Percentiles rank a stretch among this genome's conserved stretches.
These are phyloP conservation scores for Erythrophleum ivorense DNA, from an alignment of 331 rosid genomes.

Conservation along the genomic window DNA sequence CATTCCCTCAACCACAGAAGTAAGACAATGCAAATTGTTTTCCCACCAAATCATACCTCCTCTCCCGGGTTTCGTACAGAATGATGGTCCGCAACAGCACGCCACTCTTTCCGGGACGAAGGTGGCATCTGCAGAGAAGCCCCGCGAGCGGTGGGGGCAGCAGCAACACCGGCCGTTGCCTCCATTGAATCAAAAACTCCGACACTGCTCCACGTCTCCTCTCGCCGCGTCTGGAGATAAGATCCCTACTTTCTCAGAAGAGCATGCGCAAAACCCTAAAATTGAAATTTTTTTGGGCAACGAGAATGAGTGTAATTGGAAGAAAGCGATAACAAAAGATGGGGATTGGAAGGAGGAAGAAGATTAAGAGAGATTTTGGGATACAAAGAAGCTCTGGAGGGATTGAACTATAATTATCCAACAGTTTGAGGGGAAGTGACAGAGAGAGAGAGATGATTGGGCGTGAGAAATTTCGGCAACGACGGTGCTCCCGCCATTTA, in stretches of 20 bases:
- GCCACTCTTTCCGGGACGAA: slow-evolving; percentile 80
- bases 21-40: slow-evolving; percentile 43
- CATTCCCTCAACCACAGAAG: slow-evolving; percentile 21
- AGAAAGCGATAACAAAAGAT: neutral
- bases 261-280: slow-evolving; percentile 50
- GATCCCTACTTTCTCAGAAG: slow-evolving; percentile 65
- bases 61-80: slow-evolving; percentile 64
- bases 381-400: slow-evolving; percentile 50
- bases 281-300: slow-evolving; percentile 13
- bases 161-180: slow-evolving; percentile 63
- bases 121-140: slow-evolving; percentile 67
- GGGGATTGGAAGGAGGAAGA: neutral
- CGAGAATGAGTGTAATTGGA: slow-evolving; percentile 10
- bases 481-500: slow-evolving; percentile 62
- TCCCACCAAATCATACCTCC: slow-evolving; percentile 62
- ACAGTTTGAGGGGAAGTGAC: neutral
- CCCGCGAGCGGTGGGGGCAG: slow-evolving; percentile 61
- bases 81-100: slow-evolving; percentile 84
- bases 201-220: slow-evolving; percentile 51
- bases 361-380: slow-evolving; percentile 13
- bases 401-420: slow-evolving; percentile 36
- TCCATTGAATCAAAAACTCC: slow-evolving; percentile 68
- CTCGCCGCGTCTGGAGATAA: slow-evolving; percentile 5
- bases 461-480: slow-evolving; percentile 38
- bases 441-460: slow-evolving; percentile 46